Evolutionary conservation across 352 stramenopile species (phyloP).

Genomic region (Globisporangium takayamanum): DNA sequence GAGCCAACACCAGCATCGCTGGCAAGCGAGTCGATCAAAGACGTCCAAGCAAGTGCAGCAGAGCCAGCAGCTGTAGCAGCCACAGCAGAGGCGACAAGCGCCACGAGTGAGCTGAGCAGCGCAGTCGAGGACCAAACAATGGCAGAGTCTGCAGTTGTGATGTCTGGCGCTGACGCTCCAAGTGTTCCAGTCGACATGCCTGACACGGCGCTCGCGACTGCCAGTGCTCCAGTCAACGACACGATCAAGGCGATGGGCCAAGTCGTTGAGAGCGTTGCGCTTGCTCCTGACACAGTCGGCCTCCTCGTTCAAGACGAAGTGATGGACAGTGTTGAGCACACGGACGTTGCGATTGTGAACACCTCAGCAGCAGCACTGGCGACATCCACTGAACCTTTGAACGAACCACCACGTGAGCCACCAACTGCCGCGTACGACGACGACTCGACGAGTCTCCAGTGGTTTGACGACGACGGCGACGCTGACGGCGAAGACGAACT

Average conservation of each 20-base stretch:
- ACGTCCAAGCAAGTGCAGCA: not conserved
- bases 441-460: slow-evolving; percentile 6
- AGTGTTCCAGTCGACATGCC: not conserved
- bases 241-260: not conserved
- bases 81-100: too few relatives aligned
- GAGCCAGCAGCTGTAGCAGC: not conserved
- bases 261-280: too few relatives aligned
- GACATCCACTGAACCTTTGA: too few relatives aligned
- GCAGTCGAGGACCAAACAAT: too few relatives aligned
- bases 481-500: slow-evolving; percentile 6
- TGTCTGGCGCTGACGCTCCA: not conserved
- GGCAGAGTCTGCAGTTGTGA: not conserved
- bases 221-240: not conserved
- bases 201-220: not conserved
- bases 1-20: not conserved
- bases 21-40: not conserved
- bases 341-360: too few relatives aligned
- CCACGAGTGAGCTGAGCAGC: too few relatives aligned
- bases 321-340: not conserved
- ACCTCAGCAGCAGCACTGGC: not conserved
- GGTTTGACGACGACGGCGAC: slow-evolving; percentile 10
- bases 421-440: not conserved
- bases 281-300: too few relatives aligned
- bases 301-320: too few relatives aligned
- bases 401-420: not conserved